Base-by-base conservation (phyloP, 2,329 filamentous ascomycete species). In the Nigrograna mackinnonii region DNA sequence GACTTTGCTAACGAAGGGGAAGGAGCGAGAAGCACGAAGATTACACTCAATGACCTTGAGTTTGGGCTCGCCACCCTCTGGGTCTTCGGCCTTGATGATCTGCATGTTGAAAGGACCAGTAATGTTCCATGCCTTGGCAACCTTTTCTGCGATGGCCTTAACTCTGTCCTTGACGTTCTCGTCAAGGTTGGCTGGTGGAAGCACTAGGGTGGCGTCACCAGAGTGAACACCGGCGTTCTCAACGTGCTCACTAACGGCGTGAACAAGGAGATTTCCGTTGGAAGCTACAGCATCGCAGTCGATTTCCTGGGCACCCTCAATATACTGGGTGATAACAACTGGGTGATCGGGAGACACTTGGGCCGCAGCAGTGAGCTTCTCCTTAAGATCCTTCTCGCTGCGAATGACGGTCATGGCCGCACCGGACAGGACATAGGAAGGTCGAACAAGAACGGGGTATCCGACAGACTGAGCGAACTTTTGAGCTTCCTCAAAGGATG, bases 21-120 rank as follows among this genome's bases (percentile, higher is more conserved):
- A 97, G 1, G 92, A 97, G 50, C 92, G 91, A 46, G 92, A 97
- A 43, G 92, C 94, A 69, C 92, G 92, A 49, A 97, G 84, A 72
- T 97, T 97, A 78, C 92, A 97, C 75, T 97, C 92, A 51, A 97
- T 97, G 62, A 97, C 92, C 79, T 96, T 96, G 54, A 97, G 82
- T 20, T 82, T 78, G 22, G 88, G 83, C 63, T 86, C 81, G 42
- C 85, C 86, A 44, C 87, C 87, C 45, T 89, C 84, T 22, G 86
- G 83, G 61, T 87, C 78, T 11, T 89, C 79, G 24, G 88, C 90
- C 77, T 95, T 95, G 81, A 99, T 97, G 73, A 99, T 95, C 69
- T 99, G 94, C 92, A 99, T 97, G 81, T 99, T 99, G 84, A 97
- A 99, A 45, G 94, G 94, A 41, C 94, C 94, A 16, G 91, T 97